Evolutionary conservation across 1,284 basidiomycete species (phyloP).

Genomic region (Mycena citricolor): DNA sequence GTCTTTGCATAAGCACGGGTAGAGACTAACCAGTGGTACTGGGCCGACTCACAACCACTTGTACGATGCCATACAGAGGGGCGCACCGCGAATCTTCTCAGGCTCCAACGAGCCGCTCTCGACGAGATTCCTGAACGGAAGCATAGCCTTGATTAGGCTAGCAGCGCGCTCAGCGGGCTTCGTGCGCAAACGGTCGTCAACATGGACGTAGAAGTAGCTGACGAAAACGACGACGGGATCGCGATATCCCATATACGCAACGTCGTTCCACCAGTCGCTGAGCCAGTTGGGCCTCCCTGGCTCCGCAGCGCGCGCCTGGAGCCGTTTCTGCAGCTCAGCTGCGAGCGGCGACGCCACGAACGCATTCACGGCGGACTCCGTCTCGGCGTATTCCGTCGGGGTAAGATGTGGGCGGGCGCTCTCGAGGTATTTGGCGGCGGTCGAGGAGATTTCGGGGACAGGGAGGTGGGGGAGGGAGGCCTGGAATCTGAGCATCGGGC

Average conservation of each 20-base stretch:
- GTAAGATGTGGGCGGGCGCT: conserved; percentile 77
- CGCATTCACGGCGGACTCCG: conserved; percentile 59
- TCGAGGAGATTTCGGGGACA: conserved; percentile 80
- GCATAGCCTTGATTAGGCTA: conserved; percentile 76
- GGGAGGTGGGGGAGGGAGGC: conserved; percentile 80
- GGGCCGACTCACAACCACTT: conserved; percentile 72
- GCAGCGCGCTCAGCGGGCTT: conserved; percentile 74
- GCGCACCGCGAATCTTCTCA: conserved; percentile 80
- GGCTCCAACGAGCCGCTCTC: conserved; percentile 88
- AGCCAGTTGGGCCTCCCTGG: conserved; percentile 79
- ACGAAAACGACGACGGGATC: conserved; percentile 93
- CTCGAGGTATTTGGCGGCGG: conserved; percentile 84
- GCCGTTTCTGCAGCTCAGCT: conserved; percentile 76
- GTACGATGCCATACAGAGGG: conserved; percentile 95
- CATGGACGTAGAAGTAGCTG: conserved; percentile 94
- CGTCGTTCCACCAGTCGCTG: conserved; percentile 97
- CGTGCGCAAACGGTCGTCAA: conserved; percentile 60
- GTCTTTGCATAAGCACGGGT: neutral
- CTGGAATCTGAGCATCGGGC: conserved; percentile 81
- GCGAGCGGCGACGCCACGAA: conserved; percentile 76
- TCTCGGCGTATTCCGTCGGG: conserved; percentile 57
- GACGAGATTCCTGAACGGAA: conserved; percentile 80
- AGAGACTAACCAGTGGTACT: neutral
- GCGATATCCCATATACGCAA: conserved; percentile 82
- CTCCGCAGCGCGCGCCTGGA: conserved; percentile 73